Evolutionary conservation across 2,329 filamentous ascomycete species (phyloP).

Genomic region (Metarhizium humberi): DNA sequence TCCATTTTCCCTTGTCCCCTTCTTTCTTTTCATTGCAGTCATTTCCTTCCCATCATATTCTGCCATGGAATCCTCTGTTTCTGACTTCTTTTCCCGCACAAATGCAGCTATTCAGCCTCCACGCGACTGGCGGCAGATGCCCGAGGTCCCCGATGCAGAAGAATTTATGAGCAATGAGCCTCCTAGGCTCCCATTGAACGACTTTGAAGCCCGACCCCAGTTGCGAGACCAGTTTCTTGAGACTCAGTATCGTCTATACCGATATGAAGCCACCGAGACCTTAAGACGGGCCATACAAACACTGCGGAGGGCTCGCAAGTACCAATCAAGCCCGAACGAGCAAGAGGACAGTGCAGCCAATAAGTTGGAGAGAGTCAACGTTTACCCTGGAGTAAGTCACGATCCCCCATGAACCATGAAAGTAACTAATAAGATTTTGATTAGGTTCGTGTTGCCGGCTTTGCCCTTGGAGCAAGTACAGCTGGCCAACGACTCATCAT

Average conservation of each 20-base stretch:
- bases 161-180: constrained; percentile 15
- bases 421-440: background rate
- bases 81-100: constrained; percentile 1
- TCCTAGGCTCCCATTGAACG: constrained; percentile 8
- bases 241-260: constrained; percentile 64
- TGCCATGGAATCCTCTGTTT: background rate
- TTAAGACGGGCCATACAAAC: constrained; percentile 57
- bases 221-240: constrained; percentile 49
- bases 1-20: background rate
- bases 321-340: background rate
- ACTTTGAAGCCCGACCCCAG: background rate
- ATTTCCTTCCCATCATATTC: background rate
- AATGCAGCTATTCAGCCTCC: background rate
- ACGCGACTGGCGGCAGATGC: background rate
- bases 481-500: constrained; percentile 34
- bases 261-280: constrained; percentile 63
- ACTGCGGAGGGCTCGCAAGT: constrained; percentile 26
- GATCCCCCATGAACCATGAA: background rate
- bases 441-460: constrained; percentile 57
- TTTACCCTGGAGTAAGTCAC: constrained; percentile 58
- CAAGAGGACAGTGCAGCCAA: constrained; percentile 22
- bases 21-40: background rate
- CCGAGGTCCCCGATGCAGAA: constrained; percentile 14
- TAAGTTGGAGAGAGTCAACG: constrained; percentile 46
- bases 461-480: constrained; percentile 54